These are phyloP conservation scores for Linaria vulgaris DNA, from an alignment of 257 asterid genomes.

Conservation along the genomic window DNA sequence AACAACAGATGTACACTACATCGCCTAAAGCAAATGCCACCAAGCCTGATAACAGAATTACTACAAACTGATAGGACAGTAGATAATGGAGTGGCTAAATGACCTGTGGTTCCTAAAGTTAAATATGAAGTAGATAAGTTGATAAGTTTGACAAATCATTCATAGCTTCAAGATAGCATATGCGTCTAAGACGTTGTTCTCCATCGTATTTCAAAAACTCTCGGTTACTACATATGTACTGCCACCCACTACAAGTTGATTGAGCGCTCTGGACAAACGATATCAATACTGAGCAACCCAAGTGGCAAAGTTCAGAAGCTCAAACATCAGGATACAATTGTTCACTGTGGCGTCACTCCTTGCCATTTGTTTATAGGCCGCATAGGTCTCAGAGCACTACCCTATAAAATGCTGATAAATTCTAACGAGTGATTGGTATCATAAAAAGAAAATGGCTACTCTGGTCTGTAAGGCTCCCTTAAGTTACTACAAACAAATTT, in stretches of 20 bases:
- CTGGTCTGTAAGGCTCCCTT: neutral
- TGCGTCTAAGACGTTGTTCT: neutral
- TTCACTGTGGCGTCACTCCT: neutral
- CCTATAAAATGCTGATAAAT: neutral
- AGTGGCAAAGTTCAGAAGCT: neutral
- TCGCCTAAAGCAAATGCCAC: constrained; percentile 4
- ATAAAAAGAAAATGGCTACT: neutral
- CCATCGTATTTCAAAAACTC: neutral
- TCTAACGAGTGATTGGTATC: neutral
- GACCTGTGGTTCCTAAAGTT: neutral
- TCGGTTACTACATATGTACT: too few species aligned
- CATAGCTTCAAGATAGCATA: neutral
- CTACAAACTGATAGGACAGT: constrained; percentile 5
- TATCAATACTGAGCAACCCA: too few species aligned
- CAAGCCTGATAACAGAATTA: neutral
- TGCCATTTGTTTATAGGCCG: neutral
- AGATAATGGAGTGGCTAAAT: neutral
- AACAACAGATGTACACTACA: constrained; percentile 1
- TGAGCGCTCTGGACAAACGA: too few species aligned
- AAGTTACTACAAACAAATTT: neutral
- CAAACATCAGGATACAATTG: neutral
- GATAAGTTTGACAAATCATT: neutral
- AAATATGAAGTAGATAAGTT: neutral
- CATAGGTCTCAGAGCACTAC: neutral
- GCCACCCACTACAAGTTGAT: too few species aligned